Conservation (phyloP, 2,329 filamentous ascomycete species). For the Mycosphaerelloides madeirae region DNA sequence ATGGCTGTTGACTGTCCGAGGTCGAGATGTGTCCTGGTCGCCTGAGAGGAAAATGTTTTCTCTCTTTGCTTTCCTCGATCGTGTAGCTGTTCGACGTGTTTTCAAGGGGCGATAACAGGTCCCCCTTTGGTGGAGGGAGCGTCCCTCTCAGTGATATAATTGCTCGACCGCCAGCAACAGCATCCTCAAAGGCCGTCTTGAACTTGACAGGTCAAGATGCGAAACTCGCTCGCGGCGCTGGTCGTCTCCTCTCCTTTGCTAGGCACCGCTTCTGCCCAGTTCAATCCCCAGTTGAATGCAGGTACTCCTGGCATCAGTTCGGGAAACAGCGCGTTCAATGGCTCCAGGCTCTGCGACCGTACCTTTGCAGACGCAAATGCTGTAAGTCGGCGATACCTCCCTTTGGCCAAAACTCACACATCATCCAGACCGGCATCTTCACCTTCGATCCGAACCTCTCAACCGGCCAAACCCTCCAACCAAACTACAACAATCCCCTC, state of each 20-base stretch:
- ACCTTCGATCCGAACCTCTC: background rate
- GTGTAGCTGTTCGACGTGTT: too few relatives aligned
- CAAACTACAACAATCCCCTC: background rate
- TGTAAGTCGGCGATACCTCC: background rate
- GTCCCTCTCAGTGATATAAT: too few relatives aligned
- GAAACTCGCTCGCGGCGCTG: background rate
- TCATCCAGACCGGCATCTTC: background rate
- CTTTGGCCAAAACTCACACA: background rate
- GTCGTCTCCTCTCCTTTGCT: background rate
- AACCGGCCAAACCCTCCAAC: background rate
- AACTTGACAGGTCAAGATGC: background rate
- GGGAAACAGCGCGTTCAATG: background rate
- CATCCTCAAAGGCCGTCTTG: too few relatives aligned
- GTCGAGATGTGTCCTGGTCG: too few relatives aligned
- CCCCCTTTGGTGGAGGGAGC: too few relatives aligned
- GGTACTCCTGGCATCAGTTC: background rate
- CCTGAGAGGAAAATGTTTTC: too few relatives aligned
- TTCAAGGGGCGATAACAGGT: too few relatives aligned
- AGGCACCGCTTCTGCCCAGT: background rate
- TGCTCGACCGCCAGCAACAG: too few relatives aligned
- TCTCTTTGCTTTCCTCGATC: too few relatives aligned
- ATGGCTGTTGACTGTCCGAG: too few relatives aligned
- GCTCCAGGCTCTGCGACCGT: background rate
- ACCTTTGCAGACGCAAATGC: constrained; percentile 1
- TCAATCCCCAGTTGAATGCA: background rate